These are phyloP conservation scores for Stipa capillata DNA, from an alignment of 176 grass and related monocot species.

Conservation along the genomic window DNA sequence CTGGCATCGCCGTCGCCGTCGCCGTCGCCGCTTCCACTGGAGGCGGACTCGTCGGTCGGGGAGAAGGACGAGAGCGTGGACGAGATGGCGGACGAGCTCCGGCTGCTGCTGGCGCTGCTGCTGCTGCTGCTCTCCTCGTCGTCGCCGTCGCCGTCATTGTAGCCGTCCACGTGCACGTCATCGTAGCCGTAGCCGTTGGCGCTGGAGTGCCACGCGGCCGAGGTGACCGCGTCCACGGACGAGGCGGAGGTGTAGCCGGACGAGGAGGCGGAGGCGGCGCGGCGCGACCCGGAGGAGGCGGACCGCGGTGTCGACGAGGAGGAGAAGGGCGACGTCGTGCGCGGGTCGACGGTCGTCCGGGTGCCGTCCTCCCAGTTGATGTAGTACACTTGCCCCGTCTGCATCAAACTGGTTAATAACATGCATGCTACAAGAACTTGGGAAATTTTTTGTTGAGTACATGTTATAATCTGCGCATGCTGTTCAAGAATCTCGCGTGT, in stretches of 20 bases:
- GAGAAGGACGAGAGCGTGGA: slow-evolving; percentile 61
- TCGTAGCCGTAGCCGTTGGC: slow-evolving; percentile 11
- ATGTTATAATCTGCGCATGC: too few species aligned
- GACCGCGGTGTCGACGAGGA: slow-evolving; percentile 36
- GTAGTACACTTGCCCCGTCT: slow-evolving; percentile 97
- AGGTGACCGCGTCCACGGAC: slow-evolving; percentile 14
- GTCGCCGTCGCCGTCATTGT: neutral
- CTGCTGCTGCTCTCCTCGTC: slow-evolving; percentile 35
- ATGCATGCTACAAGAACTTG: neutral
- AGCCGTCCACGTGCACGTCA: neutral
- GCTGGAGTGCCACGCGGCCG: neutral
- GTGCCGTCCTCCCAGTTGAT: slow-evolving; percentile 90
- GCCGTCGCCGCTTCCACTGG: slow-evolving; percentile 5
- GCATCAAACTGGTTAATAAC: slow-evolving; percentile 11
- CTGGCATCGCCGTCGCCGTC: neutral
- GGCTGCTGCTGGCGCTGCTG: too few species aligned
- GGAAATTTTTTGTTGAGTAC: too few species aligned
- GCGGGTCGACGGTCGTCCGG: slow-evolving; percentile 60
- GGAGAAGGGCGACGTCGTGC: slow-evolving; percentile 26
- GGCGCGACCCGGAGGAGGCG: slow-evolving; percentile 30
- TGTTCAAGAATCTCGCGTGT: too few species aligned
- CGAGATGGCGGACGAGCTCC: slow-evolving; percentile 44
- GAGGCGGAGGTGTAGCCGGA: slow-evolving; percentile 38
- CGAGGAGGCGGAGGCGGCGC: slow-evolving; percentile 27
- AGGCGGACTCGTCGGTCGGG: slow-evolving; percentile 41